phyloP scores from a whole-genome alignment of 495 filamentous ascomycete genomes.

The Tuber magnatum region DNA sequence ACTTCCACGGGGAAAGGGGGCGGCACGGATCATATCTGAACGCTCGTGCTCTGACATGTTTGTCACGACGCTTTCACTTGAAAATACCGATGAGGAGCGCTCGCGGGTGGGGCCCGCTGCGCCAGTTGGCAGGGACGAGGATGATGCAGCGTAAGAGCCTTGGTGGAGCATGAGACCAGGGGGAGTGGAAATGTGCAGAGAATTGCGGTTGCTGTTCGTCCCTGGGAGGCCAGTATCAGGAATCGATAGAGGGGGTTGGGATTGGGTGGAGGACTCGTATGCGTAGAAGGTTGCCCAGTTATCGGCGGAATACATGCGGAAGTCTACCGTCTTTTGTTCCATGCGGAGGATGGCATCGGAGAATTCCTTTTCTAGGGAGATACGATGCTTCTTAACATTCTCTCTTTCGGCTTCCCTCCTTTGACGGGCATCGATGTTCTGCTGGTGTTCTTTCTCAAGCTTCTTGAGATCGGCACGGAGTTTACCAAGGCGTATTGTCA shows the following conservation, averaged over 20 bases:
- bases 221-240: slow-evolving; percentile 25
- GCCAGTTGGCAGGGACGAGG: background rate
- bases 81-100: slow-evolving; percentile 37
- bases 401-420: slow-evolving; percentile 30
- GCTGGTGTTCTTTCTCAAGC: slow-evolving; percentile 24
- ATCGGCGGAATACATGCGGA: slow-evolving; percentile 23
- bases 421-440: slow-evolving; percentile 25
- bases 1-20: slow-evolving; percentile 8
- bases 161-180: slow-evolving; percentile 29
- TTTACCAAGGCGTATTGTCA: slow-evolving; percentile 31
- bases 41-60: slow-evolving; percentile 38
- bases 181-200: slow-evolving; percentile 31
- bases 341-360: slow-evolving; percentile 33
- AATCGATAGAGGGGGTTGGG: slow-evolving; percentile 30
- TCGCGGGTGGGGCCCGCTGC: slow-evolving; percentile 17
- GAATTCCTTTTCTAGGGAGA: slow-evolving; percentile 34
- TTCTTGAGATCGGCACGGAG: slow-evolving; percentile 32
- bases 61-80: slow-evolving; percentile 37
- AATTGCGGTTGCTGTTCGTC: slow-evolving; percentile 24
- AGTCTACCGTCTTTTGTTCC: slow-evolving; percentile 36
- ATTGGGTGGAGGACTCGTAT: slow-evolving; percentile 31
- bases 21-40: slow-evolving; percentile 22
- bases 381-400: slow-evolving; percentile 24
- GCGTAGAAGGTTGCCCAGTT: slow-evolving; percentile 34
- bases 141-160: slow-evolving; percentile 14